Percentiles rank a stretch among this genome's conserved stretches.
Evolutionary conservation across 805 yeast species (phyloP).

Genomic region (Huiozyma sinensis): DNA sequence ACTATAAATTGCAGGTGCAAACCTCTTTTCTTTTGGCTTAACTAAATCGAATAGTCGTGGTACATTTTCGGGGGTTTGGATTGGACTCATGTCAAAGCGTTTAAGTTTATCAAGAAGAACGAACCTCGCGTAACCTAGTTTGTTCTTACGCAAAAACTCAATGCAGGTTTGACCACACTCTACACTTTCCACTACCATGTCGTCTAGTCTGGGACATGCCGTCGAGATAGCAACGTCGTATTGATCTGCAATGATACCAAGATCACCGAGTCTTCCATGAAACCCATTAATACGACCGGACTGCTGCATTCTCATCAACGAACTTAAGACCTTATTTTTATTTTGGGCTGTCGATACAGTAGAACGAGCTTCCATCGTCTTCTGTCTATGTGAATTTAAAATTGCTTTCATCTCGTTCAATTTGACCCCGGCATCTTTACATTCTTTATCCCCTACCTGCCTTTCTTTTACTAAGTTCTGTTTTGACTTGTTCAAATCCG

Average conservation of each 20-base stretch:
- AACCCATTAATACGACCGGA: slow-evolving; percentile 81
- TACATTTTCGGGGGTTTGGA: slow-evolving; percentile 62
- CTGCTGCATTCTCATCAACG: slow-evolving; percentile 56
- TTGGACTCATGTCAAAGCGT: slow-evolving; percentile 44
- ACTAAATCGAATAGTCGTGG: slow-evolving; percentile 82
- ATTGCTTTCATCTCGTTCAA: slow-evolving; percentile 45
- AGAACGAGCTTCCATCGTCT: slow-evolving; percentile 53
- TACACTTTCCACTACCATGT: slow-evolving; percentile 80
- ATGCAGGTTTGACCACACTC: slow-evolving; percentile 68
- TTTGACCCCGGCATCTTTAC: slow-evolving; percentile 36
- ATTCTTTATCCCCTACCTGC: slow-evolving; percentile 46
- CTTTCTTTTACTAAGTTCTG: slow-evolving; percentile 44
- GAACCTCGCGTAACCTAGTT: slow-evolving; percentile 82
- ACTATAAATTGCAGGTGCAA: slow-evolving; percentile 81
- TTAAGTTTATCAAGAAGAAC: slow-evolving; percentile 69
- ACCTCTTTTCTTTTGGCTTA: slow-evolving; percentile 51
- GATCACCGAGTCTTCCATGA: slow-evolving; percentile 81
- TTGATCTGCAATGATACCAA: slow-evolving; percentile 80
- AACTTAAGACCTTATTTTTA: slow-evolving; percentile 61
- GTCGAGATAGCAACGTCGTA: slow-evolving; percentile 93
- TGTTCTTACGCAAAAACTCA: slow-evolving; percentile 69
- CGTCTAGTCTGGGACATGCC: slow-evolving; percentile 84
- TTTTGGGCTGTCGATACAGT: slow-evolving; percentile 49
- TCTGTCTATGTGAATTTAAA: slow-evolving; percentile 46
- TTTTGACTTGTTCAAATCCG: slow-evolving; percentile 38